A percentile compares a stretch with the other conserved stretches of the same genome.
phyloP scores from a whole-genome alignment of 805 yeast genomes.

The Saccharomycopsis fodiens region DNA sequence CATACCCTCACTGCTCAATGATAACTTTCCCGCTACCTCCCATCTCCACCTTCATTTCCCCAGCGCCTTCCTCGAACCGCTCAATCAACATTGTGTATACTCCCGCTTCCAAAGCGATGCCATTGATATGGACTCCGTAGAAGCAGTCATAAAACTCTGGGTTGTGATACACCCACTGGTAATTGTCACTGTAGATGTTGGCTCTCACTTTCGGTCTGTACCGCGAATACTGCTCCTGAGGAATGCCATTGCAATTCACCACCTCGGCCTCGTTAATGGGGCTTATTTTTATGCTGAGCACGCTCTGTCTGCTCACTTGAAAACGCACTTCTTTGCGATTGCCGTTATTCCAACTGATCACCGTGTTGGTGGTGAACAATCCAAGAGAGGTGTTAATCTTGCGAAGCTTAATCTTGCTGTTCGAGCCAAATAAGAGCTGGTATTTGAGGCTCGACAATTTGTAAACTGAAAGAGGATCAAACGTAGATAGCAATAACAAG shows the following conservation, averaged over 20 bases:
- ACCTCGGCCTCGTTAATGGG: background rate
- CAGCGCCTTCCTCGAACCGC: slow-evolving; percentile 41
- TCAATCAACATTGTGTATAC: slow-evolving; percentile 37
- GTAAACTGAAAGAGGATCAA: slow-evolving; percentile 25
- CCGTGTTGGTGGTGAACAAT: slow-evolving; percentile 25
- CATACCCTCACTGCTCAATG: too few relatives aligned
- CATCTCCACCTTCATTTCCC: slow-evolving; percentile 31
- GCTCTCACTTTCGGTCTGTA: slow-evolving; percentile 43
- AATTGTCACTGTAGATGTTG: slow-evolving; percentile 30
- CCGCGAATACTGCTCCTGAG: slow-evolving; percentile 12
- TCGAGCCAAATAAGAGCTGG: slow-evolving; percentile 1
- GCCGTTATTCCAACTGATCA: slow-evolving; percentile 33
- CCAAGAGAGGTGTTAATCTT: slow-evolving; percentile 27
- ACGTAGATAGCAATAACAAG: slow-evolving; percentile 40
- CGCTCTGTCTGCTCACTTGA: slow-evolving; percentile 21
- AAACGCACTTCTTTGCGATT: slow-evolving; percentile 34
- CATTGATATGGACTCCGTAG: slow-evolving; percentile 38
- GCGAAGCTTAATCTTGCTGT: slow-evolving; percentile 22
- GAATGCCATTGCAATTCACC: background rate
- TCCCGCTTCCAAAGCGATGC: slow-evolving; percentile 23
- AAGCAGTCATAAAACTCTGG: slow-evolving; percentile 34
- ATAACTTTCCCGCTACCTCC: slow-evolving; percentile 33
- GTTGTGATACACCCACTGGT: slow-evolving; percentile 31
- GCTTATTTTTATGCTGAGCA: slow-evolving; percentile 22
- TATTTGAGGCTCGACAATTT: slow-evolving; percentile 2